phyloP scores from a whole-genome alignment of 2,329 filamentous ascomycete genomes.

The Hypomyces perniciosus region DNA sequence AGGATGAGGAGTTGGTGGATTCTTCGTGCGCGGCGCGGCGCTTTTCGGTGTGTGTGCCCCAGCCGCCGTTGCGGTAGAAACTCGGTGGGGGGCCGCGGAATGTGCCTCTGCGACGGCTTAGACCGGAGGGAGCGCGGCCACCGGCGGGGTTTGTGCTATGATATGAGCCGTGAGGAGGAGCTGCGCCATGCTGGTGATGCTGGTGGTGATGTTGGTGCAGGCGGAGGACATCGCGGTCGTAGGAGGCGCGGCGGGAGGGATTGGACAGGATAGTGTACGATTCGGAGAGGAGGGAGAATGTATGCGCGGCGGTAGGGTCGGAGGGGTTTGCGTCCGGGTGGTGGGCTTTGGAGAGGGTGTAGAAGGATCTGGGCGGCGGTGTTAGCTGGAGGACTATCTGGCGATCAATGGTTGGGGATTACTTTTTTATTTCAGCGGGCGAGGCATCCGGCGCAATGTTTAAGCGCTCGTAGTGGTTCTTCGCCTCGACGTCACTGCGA shows the following conservation, averaged over 20 bases:
- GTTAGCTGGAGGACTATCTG: too few species aligned
- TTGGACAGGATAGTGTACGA: slow-evolving; percentile 74
- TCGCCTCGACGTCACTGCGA: slow-evolving; percentile 20
- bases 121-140: slow-evolving; percentile 70
- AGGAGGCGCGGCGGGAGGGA: slow-evolving; percentile 66
- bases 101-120: slow-evolving; percentile 67
- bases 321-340: slow-evolving; percentile 86
- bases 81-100: slow-evolving; percentile 84
- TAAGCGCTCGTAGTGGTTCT: slow-evolving; percentile 78
- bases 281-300: slow-evolving; percentile 78
- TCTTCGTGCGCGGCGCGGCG: slow-evolving; percentile 47
- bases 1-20: slow-evolving; percentile 21
- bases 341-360: slow-evolving; percentile 81
- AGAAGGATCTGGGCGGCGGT: slow-evolving; percentile 59
- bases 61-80: slow-evolving; percentile 79
- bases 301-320: slow-evolving; percentile 64
- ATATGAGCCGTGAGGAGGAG: slow-evolving; percentile 41
- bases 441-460: slow-evolving; percentile 65
- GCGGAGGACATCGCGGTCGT: slow-evolving; percentile 66
- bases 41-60: slow-evolving; percentile 60
- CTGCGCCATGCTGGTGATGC: slow-evolving; percentile 17
- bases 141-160: slow-evolving; percentile 59
- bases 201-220: slow-evolving; percentile 30
- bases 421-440: slow-evolving; percentile 79
- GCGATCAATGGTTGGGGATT: neutral